These are phyloP conservation scores for Umbelopsis sp. DNA, from an alignment of 192 early-diverging fungal genomes.

Conservation along the genomic window DNA sequence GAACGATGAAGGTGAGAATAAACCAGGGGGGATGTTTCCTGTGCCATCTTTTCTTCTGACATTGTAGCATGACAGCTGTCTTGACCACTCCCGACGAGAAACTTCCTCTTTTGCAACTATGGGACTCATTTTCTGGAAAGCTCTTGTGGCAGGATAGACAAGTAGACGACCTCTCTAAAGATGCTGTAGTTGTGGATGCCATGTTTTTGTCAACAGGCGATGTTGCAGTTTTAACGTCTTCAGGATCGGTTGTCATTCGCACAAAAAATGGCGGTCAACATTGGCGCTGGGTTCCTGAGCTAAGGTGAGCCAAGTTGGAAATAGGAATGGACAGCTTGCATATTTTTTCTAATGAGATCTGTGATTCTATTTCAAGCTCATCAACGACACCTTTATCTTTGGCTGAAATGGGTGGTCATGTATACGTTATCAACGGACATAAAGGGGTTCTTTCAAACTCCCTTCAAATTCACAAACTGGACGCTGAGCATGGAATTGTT, in stretches of 20 bases:
- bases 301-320: neutral
- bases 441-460: constrained; percentile 1
- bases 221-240: constrained; percentile 11
- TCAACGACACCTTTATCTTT: constrained; percentile 8
- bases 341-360: constrained; percentile 33
- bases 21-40: no score
- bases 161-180: constrained; percentile 21
- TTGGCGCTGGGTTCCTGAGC: constrained; percentile 18
- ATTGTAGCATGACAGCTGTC: constrained; percentile 19
- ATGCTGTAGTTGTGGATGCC: constrained; percentile 8
- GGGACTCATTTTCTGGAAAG: constrained; percentile 40
- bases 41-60: neutral
- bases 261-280: neutral
- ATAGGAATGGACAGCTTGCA: neutral
- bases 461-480: constrained; percentile 42
- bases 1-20: constrained; percentile 53
- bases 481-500: constrained; percentile 34
- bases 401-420: constrained; percentile 13
- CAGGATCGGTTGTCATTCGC: constrained; percentile 3
- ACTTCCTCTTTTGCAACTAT: constrained; percentile 29
- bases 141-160: constrained; percentile 32
- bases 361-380: neutral
- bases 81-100: constrained; percentile 28
- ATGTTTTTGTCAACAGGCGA: neutral
- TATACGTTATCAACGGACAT: neutral